Percentiles rank a stretch among this genome's conserved stretches.
Conservation (phyloP, 129 eudicot species). For the Ambrosia artemisiifolia region DNA sequence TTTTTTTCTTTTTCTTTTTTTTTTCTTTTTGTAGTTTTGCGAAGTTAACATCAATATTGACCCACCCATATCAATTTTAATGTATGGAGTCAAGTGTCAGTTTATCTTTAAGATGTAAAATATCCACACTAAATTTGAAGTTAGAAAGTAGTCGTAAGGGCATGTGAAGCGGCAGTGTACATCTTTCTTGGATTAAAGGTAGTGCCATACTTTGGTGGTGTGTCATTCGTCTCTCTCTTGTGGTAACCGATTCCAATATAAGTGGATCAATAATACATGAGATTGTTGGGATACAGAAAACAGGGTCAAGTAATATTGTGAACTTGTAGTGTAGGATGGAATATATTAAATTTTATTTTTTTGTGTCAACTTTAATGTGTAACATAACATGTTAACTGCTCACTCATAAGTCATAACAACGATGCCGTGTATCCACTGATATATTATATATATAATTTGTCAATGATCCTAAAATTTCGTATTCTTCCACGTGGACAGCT, state of each 20-base stretch:
- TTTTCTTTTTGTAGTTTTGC: background rate
- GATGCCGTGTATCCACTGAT: background rate
- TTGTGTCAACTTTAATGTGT: background rate
- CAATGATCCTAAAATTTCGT: background rate
- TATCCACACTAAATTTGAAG: background rate
- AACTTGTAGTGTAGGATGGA: background rate
- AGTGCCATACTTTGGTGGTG: background rate
- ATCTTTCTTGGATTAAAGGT: background rate
- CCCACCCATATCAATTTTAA: background rate
- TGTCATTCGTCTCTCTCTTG: background rate
- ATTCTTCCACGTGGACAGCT: constrained; percentile 32
- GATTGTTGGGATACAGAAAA: background rate
- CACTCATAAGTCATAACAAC: background rate
- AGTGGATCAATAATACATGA: background rate
- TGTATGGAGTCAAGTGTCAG: background rate
- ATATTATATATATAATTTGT: background rate
- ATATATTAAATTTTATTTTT: background rate
- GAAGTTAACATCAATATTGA: background rate
- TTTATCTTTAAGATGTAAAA: background rate
- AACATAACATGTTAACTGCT: background rate
- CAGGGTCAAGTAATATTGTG: constrained; percentile 2
- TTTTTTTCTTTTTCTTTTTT: too few relatives aligned
- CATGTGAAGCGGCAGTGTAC: background rate
- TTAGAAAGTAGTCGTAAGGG: background rate
- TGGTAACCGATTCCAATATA: background rate